Evolutionary conservation across 176 grass and related monocot genomes (phyloP).

Genomic region (Aegilops bicornis): DNA sequence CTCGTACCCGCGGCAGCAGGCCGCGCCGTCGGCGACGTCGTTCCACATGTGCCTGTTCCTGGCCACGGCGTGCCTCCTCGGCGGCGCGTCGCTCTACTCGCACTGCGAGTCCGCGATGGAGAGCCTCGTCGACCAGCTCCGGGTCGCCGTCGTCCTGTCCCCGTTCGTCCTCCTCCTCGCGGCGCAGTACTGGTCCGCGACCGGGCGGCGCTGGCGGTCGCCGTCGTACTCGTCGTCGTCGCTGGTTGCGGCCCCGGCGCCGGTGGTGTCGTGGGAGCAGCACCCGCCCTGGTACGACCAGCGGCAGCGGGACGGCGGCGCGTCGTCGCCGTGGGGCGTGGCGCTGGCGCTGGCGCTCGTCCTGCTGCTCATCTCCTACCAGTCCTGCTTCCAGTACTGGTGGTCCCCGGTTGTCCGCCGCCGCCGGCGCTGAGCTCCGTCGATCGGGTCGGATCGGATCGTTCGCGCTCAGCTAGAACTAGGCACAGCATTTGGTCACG

Average conservation of each 20-base stretch:
- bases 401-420: conserved; percentile 67
- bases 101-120: conserved; percentile 67
- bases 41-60: conserved; percentile 72
- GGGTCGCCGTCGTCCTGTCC: conserved; percentile 62
- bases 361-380: conserved; percentile 91
- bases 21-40: conserved; percentile 28
- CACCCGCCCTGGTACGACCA: conserved; percentile 11
- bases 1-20: conserved; percentile 15
- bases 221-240: conserved; percentile 10
- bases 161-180: conserved; percentile 76
- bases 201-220: conserved; percentile 2
- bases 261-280: conserved; percentile 19
- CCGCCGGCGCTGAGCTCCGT: conserved; percentile 38
- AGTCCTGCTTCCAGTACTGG: conserved; percentile 73
- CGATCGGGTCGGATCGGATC: neutral
- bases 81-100: conserved; percentile 60
- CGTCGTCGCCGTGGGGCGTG: conserved; percentile 81
- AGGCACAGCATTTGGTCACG: neutral
- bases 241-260: conserved; percentile 30
- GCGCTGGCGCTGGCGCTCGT: conserved; percentile 66
- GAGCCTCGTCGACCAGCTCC: conserved; percentile 53
- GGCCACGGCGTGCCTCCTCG: conserved; percentile 63
- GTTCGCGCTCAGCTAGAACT: neutral
- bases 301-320: conserved; percentile 27
- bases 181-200: conserved; percentile 68